Base-by-base conservation (phyloP, 495 filamentous ascomycete species). In the Tuber aestivum region DNA sequence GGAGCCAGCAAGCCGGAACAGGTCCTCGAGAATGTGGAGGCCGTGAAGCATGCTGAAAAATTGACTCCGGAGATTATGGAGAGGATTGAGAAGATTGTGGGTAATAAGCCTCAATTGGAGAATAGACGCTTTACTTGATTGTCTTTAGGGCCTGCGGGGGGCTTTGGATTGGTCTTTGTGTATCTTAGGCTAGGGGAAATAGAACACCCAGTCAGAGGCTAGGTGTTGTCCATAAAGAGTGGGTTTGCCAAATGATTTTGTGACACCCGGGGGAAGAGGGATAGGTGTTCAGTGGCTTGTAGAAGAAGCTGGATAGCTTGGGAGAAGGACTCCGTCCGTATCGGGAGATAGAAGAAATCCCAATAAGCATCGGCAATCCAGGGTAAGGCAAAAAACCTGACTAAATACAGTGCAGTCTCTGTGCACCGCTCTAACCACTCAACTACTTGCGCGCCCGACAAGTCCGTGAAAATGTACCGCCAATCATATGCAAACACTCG, bases 1-100 rank as follows among this genome's bases (percentile, higher is more conserved):
- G 93, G 92, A 27, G 93, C 93, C 1, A 92, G 90, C 78, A 86
- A 86, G 70, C 86, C 89, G 20, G 89, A 91, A 84, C 92, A 96
- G 85, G 87, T 96, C 23, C 88, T 88, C 70, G 90, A 94, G 80
- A 92, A 91, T 74, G 84, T 93, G 56, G 84, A 86, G 78, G 89
- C 91, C 65, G 73, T 96, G 71, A 86, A 86, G 20, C 83, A 90
- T 12, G 83, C 90, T 50, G 87, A 90, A 7, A 88, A 87, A 83
- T 82, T 94, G 77, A 92, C 90, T 3, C 87, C 88, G 0, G 91
- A 91, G 80, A 85, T 93, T 37, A 83, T 94, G 85, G 86, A 87
- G 50, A 87, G 91, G 85, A 93, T 94, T 83, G 91, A 94, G 75
- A 86, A 85, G 42, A 86, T 89, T 38, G 81, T 93, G 48, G 85